Evolutionary conservation across 116 monocot species (phyloP), one percentile per base, ranked within the genome.

Genomic region (Posidonia oceanica): DNA sequence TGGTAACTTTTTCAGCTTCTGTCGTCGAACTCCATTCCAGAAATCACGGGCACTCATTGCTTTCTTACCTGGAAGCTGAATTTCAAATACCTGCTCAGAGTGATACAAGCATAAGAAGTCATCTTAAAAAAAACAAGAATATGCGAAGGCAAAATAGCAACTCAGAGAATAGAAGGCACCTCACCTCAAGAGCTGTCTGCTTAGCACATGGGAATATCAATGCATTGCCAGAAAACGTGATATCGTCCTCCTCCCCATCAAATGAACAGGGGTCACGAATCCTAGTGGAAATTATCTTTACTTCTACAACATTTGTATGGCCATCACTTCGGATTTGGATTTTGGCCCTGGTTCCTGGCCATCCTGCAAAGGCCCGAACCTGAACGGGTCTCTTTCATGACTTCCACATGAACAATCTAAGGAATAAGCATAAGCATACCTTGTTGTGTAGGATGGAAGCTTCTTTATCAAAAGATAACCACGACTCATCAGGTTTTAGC

Each of bases 291-390:
- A 93, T 83, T 17, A 98, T 80, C 78, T 98, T 98, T n/a, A 90
- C 75, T 70, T 92, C 97, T 23, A 89, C 41, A 14, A 53, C 53
- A 70, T 79, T 75, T 8, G 40, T n/a, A 44, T 71, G 58, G 69
- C 79, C 76, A 68, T 63, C 65, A 69, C 66, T 63, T 57, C 76
- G 37, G 17, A 93, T 71, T 76, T 81, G 84, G 41, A 98, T 54
- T 71, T 67, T 93, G 17, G 90, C 76, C 59, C 88, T 80, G 41
- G 98, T 98, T 74, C 98, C 93, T 52, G 98, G 98, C 98, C 93
- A 98, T 65, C 86, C 98, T 87, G 98, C 75, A 77, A 98, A 98
- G 41, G 98, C 98, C 13, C 98, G 84, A 72, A 93, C 90, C 93
- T 89, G 72, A 38, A 90, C 68, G 64, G 73, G 66, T 86, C 39